These are phyloP conservation scores for Colletotrichum sp. DNA, from an alignment of 2,329 filamentous ascomycete species.

Conservation along the genomic window DNA sequence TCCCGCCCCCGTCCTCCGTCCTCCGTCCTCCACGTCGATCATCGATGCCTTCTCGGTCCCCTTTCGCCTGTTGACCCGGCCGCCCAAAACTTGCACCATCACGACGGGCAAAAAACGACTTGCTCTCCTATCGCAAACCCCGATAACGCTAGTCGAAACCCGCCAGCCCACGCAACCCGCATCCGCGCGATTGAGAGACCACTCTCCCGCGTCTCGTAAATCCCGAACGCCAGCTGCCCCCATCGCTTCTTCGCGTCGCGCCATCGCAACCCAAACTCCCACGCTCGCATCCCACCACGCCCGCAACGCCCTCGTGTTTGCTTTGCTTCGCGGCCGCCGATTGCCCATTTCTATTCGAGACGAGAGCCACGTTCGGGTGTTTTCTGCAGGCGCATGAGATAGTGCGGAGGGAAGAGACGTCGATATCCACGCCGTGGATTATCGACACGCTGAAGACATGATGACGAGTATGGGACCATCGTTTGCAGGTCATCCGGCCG, in stretches of 20 bases:
- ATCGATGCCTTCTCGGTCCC: conserved; percentile 19
- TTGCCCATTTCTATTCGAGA: conserved; percentile 1
- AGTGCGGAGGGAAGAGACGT: conserved; percentile 46
- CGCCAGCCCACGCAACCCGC: not conserved
- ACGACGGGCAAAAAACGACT: not conserved
- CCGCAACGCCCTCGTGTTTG: not conserved
- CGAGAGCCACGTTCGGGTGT: not conserved
- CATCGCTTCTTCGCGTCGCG: conserved; percentile 20
- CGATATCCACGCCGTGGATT: conserved; percentile 67
- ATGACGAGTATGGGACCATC: conserved; percentile 73
- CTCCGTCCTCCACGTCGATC: conserved; percentile 14
- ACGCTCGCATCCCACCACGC: not conserved
- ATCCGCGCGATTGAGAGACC: conserved; percentile 7
- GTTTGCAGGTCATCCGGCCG: conserved; percentile 71
- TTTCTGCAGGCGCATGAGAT: conserved; percentile 50
- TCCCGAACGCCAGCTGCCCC: not conserved
- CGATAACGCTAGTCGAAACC: conserved; percentile 14
- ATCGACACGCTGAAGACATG: conserved; percentile 58
- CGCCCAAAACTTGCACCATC: not conserved
- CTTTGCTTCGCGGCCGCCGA: not conserved
- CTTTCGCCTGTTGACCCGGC: conserved; percentile 16
- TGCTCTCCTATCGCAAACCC: conserved; percentile 4
- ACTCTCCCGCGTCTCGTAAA: conserved; percentile 6
- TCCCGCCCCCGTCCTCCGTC: not conserved
- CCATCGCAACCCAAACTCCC: not conserved